These are phyloP conservation scores for Paragyromitra xinjiangensis DNA, from an alignment of 495 filamentous ascomycete species.

Conservation along the genomic window DNA sequence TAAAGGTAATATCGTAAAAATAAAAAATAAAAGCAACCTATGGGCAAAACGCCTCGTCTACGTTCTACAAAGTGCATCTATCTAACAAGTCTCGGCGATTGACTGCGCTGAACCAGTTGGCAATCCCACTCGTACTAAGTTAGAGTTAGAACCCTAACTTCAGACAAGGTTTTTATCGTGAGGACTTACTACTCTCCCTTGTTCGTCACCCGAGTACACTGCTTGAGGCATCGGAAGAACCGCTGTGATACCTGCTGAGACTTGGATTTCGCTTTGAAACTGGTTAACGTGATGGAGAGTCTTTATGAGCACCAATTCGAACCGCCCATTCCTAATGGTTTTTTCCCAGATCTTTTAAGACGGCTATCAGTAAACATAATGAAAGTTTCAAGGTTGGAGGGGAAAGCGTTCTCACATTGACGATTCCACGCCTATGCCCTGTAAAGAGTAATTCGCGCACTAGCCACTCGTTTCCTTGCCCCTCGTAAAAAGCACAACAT, in stretches of 20 bases:
- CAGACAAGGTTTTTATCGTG: not conserved
- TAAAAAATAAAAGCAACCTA: conserved; percentile 26
- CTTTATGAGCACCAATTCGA: conserved; percentile 69
- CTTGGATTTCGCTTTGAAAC: conserved; percentile 76
- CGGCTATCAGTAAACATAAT: not conserved
- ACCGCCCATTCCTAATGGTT: conserved; percentile 61
- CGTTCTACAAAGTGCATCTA: conserved; percentile 24
- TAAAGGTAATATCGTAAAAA: conserved; percentile 24
- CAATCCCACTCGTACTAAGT: conserved; percentile 58
- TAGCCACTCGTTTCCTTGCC: conserved; percentile 88
- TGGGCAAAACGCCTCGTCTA: conserved; percentile 34
- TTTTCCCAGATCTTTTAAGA: conserved; percentile 62
- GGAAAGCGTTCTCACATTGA: conserved; percentile 68
- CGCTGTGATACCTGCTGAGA: conserved; percentile 83
- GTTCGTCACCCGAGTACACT: conserved; percentile 93
- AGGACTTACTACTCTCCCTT: conserved; percentile 76
- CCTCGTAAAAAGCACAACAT: conserved; percentile 93
- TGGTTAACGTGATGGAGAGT: conserved; percentile 83
- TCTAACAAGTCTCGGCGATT: conserved; percentile 46
- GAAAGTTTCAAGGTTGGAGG: not conserved
- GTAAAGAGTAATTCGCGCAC: conserved; percentile 88
- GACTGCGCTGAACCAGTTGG: conserved; percentile 54
- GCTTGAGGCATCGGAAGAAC: conserved; percentile 82
- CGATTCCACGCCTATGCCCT: conserved; percentile 82
- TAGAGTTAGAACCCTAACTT: conserved; percentile 23